A percentile compares a stretch with the other conserved stretches of the same genome.
phyloP scores from a whole-genome alignment of 805 yeast species.

The Saturnispora zaruensis region DNA sequence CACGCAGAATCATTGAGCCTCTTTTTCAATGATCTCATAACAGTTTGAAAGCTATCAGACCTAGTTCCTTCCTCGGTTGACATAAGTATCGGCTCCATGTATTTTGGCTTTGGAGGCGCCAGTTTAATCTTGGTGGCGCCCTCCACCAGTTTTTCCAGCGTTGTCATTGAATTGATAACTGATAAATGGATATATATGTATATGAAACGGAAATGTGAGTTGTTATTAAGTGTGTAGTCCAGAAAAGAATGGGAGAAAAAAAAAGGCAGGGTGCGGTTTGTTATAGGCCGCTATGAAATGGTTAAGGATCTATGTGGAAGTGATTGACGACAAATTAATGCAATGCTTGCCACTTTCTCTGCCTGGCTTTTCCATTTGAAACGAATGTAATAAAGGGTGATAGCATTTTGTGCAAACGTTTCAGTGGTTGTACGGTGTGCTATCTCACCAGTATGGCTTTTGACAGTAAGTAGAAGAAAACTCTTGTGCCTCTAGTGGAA shows the following conservation, averaged over 20 bases:
- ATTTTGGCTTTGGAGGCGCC: conserved; percentile 97
- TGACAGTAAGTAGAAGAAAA: neutral
- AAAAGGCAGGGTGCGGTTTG: neutral
- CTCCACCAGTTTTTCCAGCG: conserved; percentile 68
- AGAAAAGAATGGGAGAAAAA: neutral
- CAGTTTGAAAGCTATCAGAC: conserved; percentile 51
- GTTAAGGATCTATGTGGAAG: neutral
- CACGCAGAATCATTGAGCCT: conserved; percentile 77
- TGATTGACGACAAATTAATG: neutral
- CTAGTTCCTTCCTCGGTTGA: conserved; percentile 46
- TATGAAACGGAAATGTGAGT: neutral
- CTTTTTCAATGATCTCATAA: conserved; percentile 53
- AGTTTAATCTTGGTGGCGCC: conserved; percentile 69
- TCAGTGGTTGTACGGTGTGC: neutral
- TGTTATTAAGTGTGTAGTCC: neutral
- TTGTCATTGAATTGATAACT: conserved; percentile 37
- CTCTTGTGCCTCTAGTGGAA: neutral
- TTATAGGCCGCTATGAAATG: neutral
- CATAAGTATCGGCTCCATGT: conserved; percentile 84
- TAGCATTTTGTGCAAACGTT: neutral
- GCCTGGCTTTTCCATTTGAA: neutral
- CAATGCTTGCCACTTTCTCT: neutral
- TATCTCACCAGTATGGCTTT: neutral
- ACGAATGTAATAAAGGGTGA: neutral
- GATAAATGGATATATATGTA: neutral